These are phyloP conservation scores for Monilinia aucupariae DNA, from an alignment of 2,329 filamentous ascomycete genomes.

Conservation along the genomic window DNA sequence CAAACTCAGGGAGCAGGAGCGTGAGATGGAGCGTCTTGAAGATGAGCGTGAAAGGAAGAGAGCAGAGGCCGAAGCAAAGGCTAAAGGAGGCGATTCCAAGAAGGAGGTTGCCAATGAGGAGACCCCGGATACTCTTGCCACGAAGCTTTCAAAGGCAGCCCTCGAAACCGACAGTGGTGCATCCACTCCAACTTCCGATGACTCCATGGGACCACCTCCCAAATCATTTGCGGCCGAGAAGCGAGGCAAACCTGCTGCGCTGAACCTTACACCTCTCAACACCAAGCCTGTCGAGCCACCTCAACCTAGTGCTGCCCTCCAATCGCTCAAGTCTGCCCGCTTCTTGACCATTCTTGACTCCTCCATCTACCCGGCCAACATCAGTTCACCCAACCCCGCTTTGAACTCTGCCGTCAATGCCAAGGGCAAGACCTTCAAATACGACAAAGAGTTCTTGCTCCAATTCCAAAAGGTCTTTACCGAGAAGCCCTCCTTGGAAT, in stretches of 20 bases:
- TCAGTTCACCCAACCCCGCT: conserved; percentile 86
- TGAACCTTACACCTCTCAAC: conserved; percentile 79
- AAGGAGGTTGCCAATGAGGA: conserved; percentile 30
- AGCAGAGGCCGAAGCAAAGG: conserved; percentile 43
- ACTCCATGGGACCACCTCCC: conserved; percentile 43
- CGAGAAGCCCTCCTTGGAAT: conserved; percentile 91
- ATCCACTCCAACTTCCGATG: conserved; percentile 40
- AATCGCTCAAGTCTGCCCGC: conserved; percentile 84
- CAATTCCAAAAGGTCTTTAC: conserved; percentile 96
- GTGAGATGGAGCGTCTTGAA: conserved; percentile 66
- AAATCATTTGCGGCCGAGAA: conserved; percentile 57
- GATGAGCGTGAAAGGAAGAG: conserved; percentile 61
- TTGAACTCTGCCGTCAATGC: conserved; percentile 74
- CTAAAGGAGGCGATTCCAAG: conserved; percentile 21
- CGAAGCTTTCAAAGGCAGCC: conserved; percentile 49
- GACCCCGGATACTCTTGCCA: conserved; percentile 33
- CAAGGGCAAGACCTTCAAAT: conserved; percentile 82
- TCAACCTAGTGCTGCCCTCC: conserved; percentile 89
- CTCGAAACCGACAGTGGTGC: conserved; percentile 42
- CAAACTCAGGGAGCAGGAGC: conserved; percentile 67
- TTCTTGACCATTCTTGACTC: conserved; percentile 77
- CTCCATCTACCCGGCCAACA: conserved; percentile 74
- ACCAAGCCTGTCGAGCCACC: conserved; percentile 83
- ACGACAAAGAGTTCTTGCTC: conserved; percentile 89
- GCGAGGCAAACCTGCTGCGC: conserved; percentile 71